Evolutionary conservation across 306 rosid species (phyloP).

Genomic region (Cercis canadensis): DNA sequence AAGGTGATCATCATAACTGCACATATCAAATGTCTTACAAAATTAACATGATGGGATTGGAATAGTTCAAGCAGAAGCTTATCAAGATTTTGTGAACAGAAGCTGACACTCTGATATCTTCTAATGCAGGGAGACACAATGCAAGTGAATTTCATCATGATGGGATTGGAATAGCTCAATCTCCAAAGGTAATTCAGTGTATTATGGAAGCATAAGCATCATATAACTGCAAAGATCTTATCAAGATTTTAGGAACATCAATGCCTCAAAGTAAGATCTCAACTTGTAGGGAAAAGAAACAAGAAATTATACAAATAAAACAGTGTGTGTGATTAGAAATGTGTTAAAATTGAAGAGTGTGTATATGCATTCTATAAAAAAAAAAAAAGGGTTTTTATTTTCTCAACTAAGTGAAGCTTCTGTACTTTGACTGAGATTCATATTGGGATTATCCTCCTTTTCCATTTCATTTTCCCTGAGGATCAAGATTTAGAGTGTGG

Average conservation of each 20-base stretch:
- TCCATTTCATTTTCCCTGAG: conserved; percentile 8
- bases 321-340: too few relatives aligned
- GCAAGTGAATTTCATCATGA: conserved; percentile 44
- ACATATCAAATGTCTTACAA: background rate
- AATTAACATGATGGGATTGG: background rate
- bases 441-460: conserved; percentile 13
- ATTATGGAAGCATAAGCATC: conserved; percentile 8
- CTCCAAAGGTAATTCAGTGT: conserved; percentile 63
- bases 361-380: too few relatives aligned
- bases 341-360: too few relatives aligned
- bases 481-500: conserved; percentile 21
- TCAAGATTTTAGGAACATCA: background rate
- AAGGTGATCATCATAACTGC: conserved; percentile 51
- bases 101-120: conserved; percentile 24
- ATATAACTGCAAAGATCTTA: background rate
- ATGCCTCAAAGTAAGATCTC: background rate
- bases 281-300: background rate
- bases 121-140: conserved; percentile 56
- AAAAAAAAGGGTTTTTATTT: background rate
- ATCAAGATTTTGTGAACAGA: background rate
- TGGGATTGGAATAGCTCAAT: conserved; percentile 44
- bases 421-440: background rate
- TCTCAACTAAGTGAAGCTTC: conserved; percentile 27
- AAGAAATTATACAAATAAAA: too few relatives aligned
- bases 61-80: too few relatives aligned